Evolutionary conservation across 331 rosid genomes (phyloP).

Genomic region (Stylosanthes scabra): DNA sequence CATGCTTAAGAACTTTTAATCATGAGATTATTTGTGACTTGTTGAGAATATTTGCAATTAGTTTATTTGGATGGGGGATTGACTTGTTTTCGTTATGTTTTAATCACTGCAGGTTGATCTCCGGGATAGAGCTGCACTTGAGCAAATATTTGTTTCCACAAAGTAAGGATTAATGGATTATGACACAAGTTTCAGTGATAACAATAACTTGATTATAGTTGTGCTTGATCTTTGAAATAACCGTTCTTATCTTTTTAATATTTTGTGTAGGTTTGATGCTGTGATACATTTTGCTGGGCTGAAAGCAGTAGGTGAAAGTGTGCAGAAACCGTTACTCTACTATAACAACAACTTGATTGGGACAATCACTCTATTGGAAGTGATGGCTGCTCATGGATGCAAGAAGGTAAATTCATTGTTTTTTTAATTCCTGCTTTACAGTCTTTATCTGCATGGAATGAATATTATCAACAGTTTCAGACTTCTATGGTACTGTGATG

Average conservation of each 20-base stretch:
- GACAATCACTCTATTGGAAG: constrained; percentile 90
- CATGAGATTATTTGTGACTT: neutral
- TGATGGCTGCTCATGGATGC: constrained; percentile 98
- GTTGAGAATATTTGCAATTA: constrained; percentile 2
- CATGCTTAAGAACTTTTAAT: neutral
- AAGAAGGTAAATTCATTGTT: constrained; percentile 64
- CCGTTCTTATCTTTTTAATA: constrained; percentile 11
- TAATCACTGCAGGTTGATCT: constrained; percentile 70
- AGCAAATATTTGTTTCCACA: constrained; percentile 72
- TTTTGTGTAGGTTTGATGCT: constrained; percentile 82
- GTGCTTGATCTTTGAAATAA: neutral
- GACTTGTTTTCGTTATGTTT: constrained; percentile 29
- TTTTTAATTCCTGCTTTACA: constrained; percentile 11
- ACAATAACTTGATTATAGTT: constrained; percentile 3
- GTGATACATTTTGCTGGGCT: constrained; percentile 96
- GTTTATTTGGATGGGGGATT: constrained; percentile 31
- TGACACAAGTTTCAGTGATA: constrained; percentile 28
- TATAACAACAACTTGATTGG: constrained; percentile 89
- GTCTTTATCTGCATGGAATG: neutral
- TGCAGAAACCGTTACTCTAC: constrained; percentile 83
- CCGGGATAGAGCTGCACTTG: constrained; percentile 80
- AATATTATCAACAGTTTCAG: constrained; percentile 12
- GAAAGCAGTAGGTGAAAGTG: constrained; percentile 99
- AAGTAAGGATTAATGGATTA: constrained; percentile 60
- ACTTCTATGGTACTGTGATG: neutral